Evolutionary conservation across 2,329 filamentous ascomycete species (phyloP).

Genomic region (Scytalidium lignicola): DNA sequence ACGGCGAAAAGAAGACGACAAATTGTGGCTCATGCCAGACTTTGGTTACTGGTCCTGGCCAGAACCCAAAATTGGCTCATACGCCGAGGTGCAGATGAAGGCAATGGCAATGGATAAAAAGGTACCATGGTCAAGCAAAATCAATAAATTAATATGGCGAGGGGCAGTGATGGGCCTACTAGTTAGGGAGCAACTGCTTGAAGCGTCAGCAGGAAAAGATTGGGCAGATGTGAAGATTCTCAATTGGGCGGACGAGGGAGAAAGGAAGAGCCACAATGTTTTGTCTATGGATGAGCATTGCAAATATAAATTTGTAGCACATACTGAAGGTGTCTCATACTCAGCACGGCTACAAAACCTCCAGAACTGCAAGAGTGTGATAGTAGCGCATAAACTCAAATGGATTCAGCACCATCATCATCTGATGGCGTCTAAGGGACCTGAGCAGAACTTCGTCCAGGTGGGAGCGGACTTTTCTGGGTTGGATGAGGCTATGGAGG

Average conservation of each 20-base stretch:
- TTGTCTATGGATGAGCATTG: conserved; percentile 48
- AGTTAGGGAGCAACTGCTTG: conserved; percentile 24
- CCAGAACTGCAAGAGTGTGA: conserved; percentile 30
- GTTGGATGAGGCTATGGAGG: conserved; percentile 31
- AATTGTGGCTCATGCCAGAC: conserved; percentile 29
- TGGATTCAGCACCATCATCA: conserved; percentile 14
- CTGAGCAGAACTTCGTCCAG: conserved; percentile 43
- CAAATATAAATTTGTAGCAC: conserved; percentile 47
- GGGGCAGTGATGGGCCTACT: conserved; percentile 21
- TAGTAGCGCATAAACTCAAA: conserved; percentile 9
- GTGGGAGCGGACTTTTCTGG: conserved; percentile 39
- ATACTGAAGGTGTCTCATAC: conserved; percentile 48
- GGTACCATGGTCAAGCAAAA: conserved; percentile 12
- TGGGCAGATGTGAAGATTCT: conserved; percentile 30
- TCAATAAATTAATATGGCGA: conserved; percentile 22
- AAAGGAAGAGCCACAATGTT: conserved; percentile 29
- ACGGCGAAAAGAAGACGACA: conserved; percentile 12
- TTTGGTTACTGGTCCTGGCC: conserved; percentile 32
- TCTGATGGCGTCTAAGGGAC: conserved; percentile 26
- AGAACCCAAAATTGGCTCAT: conserved; percentile 32
- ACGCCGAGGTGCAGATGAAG: conserved; percentile 16
- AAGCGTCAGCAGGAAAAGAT: conserved; percentile 21
- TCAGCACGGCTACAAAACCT: conserved; percentile 49
- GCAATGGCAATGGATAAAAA: conserved; percentile 4
- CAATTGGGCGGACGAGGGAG: conserved; percentile 15